These are phyloP conservation scores for Hypericum androsaemum DNA, from an alignment of 345 rosid genomes.

Conservation along the genomic window DNA sequence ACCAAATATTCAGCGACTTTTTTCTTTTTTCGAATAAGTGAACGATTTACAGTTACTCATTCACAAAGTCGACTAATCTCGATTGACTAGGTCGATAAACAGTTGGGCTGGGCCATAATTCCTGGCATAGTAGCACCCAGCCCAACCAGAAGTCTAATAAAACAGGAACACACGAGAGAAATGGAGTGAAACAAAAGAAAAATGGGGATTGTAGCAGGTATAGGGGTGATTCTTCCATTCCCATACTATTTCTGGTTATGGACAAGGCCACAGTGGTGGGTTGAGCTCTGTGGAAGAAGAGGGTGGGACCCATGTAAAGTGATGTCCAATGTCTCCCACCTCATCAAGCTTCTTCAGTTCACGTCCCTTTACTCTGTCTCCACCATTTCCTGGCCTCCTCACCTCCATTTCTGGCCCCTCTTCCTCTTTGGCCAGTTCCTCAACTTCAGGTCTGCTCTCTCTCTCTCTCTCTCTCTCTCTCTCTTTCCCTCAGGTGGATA, in stretches of 20 bases:
- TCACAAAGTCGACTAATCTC: no score
- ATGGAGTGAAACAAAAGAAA: background rate
- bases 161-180: no score
- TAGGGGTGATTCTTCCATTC: constrained; percentile 57
- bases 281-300: constrained; percentile 54
- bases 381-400: constrained; percentile 72
- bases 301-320: constrained; percentile 58
- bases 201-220: constrained; percentile 65
- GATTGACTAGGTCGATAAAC: no score
- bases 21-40: no score
- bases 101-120: no score
- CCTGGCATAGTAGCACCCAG: no score
- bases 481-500: background rate
- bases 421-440: constrained; percentile 82
- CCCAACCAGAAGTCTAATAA: no score
- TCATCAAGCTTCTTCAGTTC: constrained; percentile 67
- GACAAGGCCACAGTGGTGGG: constrained; percentile 77
- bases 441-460: constrained; percentile 55
- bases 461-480: background rate
- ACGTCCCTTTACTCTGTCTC: constrained; percentile 62
- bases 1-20: no score
- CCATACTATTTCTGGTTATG: constrained; percentile 85
- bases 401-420: constrained; percentile 82
- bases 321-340: constrained; percentile 68
- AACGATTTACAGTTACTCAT: no score